Percentiles rank a stretch among this genome's conserved stretches.
Evolutionary conservation across 805 yeast genomes (phyloP).

Genomic region (Kluyveromyces aestuarii): DNA sequence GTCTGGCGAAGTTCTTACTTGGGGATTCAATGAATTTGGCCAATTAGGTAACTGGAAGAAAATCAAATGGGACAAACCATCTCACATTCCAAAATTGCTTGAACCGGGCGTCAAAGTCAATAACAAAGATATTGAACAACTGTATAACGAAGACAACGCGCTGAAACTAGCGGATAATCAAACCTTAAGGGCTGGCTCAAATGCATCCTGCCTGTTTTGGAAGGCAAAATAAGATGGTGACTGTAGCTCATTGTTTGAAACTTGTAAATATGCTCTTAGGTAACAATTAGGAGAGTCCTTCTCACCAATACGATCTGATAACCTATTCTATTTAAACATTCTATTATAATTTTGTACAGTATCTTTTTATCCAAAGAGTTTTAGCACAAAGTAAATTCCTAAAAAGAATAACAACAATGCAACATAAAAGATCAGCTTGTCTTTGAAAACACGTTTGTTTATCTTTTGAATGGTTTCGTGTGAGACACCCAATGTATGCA

Average conservation of each 20-base stretch:
- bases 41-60: conserved; percentile 81
- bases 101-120: conserved; percentile 37
- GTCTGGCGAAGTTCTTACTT: conserved; percentile 57
- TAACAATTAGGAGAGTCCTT: conserved; percentile 1
- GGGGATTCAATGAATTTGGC: conserved; percentile 82
- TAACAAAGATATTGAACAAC: conserved; percentile 10
- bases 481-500: conserved; percentile 79
- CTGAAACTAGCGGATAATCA: conserved; percentile 45
- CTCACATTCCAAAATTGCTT: conserved; percentile 42
- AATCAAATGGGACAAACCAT: conserved; percentile 48
- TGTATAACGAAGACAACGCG: conserved; percentile 34
- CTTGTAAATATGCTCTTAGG: conserved; percentile 1
- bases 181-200: conserved; percentile 52
- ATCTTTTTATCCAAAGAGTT: conserved; percentile 43
- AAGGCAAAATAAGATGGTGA: conserved; percentile 13
- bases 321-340: not conserved
- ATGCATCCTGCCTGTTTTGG: conserved; percentile 57
- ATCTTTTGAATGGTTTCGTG: conserved; percentile 72
- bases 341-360: not conserved
- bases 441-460: conserved; percentile 75
- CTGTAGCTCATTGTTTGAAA: not conserved
- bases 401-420: conserved; percentile 56
- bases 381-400: conserved; percentile 55
- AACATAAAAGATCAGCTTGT: conserved; percentile 78
- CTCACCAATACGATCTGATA: not conserved